Base-by-base conservation (phyloP, 768 basidiomycete genomes). In the Clitopilus hobsonii region DNA sequence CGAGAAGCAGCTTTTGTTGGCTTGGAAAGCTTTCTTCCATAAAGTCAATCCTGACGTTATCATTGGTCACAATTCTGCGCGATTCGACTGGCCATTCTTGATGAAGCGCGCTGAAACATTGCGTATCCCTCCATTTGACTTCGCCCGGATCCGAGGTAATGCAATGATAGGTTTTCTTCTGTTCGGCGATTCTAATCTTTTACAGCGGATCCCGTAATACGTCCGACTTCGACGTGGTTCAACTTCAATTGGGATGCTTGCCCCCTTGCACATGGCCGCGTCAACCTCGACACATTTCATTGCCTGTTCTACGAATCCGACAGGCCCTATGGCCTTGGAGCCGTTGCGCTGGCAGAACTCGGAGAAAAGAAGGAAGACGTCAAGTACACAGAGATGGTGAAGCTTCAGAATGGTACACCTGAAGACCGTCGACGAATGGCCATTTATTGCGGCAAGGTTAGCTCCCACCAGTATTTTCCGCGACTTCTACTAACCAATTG, bases 321-420 rank as follows among this genome's bases (percentile, higher is more conserved):
- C n/a, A 11, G 20, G 23, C 11, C 20, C 23, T 48, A 56, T 26
- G 53, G 53, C 26, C 56, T 61, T 10, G 49, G 53, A 13, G 45
- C 47, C 18, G 58, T 58, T 14, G 32, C 56, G 6, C 13, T n/a
- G 27, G 54, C 36, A 29, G 56, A 58, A 29, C 48, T 61, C 20
- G 53, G 49, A n/a, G 51, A 59, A 28, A 50, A 50, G n/a, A 63
- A 63, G 49, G 60, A 60, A 30, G 62, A 63, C 48, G 49, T 63
- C 7, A 45, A 56, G 20, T 58, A 56, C 41, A 55, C 51, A 22
- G 53, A 51, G 27, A 63, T 63, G 18, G 11, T 23, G 1, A 52
- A 41, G 1, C 38, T 63, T 10, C 58, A 63, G 25, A 51, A 55
- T 8, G 60, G 60, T 2, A 36, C 45, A 38, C 6, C 36, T 49